Evolutionary conservation across 208 protist species (phyloP).

Genomic region (Angomonas desouzai): DNA sequence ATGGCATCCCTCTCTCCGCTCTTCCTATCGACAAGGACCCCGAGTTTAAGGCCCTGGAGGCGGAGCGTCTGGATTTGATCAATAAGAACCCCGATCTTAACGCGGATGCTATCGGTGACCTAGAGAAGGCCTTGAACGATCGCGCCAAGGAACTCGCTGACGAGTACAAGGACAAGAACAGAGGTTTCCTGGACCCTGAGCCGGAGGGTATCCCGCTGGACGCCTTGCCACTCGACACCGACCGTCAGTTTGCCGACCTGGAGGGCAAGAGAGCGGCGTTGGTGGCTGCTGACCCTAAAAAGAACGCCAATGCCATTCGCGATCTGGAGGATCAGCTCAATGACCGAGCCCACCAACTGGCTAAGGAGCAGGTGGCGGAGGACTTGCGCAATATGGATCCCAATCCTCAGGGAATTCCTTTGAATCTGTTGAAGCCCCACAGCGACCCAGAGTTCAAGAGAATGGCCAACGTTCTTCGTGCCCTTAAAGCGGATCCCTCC

Average conservation of each 20-base stretch:
- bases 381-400: constrained; percentile 26
- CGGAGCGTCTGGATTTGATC: constrained; percentile 48
- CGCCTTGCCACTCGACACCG: constrained; percentile 18
- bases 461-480: constrained; percentile 51
- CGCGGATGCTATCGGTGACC: constrained; percentile 16
- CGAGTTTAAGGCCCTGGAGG: constrained; percentile 57
- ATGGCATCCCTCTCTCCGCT: constrained; percentile 42
- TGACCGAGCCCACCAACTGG: constrained; percentile 53
- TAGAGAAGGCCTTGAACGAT: constrained; percentile 25
- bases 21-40: constrained; percentile 49
- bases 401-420: constrained; percentile 39
- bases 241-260: constrained; percentile 29
- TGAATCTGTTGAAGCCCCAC: constrained; percentile 52
- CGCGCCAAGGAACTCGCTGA: constrained; percentile 28
- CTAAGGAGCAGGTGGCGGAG: constrained; percentile 47
- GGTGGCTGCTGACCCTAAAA: constrained; percentile 18
- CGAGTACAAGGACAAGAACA: constrained; percentile 35
- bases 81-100: constrained; percentile 23
- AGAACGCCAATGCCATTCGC: constrained; percentile 28
- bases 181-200: constrained; percentile 19
- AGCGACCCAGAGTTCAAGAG: constrained; percentile 56
- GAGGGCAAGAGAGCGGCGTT: constrained; percentile 21
- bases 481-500: constrained; percentile 40
- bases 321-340: constrained; percentile 64
- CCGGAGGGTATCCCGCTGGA: constrained; percentile 22